A percentile compares a stretch with the other conserved stretches of the same genome.
phyloP scores from a whole-genome alignment of 2,329 filamentous ascomycete genomes.

The Epicoccum sorghinum region DNA sequence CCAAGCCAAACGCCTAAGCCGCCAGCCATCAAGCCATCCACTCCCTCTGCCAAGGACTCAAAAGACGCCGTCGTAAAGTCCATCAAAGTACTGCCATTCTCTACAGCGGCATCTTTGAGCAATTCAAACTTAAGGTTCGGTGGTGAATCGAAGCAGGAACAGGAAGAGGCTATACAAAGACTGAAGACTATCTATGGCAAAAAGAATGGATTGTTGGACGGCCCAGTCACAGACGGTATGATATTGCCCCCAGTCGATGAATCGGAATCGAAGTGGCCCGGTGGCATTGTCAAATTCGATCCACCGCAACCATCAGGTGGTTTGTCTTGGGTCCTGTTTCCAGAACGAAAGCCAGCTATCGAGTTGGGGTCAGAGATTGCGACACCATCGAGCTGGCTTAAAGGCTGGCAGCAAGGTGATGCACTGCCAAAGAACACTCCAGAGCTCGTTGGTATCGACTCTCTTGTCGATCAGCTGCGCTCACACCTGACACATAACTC shows the following conservation, averaged over 20 bases:
- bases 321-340: conserved; percentile 75
- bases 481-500: conserved; percentile 83
- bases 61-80: conserved; percentile 62
- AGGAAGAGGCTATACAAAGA: conserved; percentile 75
- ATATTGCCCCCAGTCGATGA: conserved; percentile 68
- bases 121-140: conserved; percentile 80
- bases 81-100: conserved; percentile 83
- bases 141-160: conserved; percentile 81
- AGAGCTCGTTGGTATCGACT: conserved; percentile 82
- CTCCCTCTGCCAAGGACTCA: conserved; percentile 41
- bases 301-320: conserved; percentile 51
- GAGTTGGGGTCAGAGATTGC: conserved; percentile 78
- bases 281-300: conserved; percentile 82
- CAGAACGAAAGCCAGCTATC: conserved; percentile 74
- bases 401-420: conserved; percentile 60
- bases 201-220: conserved; percentile 72
- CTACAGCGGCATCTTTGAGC: conserved; percentile 60
- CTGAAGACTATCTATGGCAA: conserved; percentile 74
- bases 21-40: conserved; percentile 50
- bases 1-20: conserved; percentile 72
- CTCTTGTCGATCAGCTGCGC: conserved; percentile 72
- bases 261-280: conserved; percentile 71
- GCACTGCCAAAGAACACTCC: conserved; percentile 61
- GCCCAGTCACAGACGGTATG: conserved; percentile 88
- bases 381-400: conserved; percentile 61